phyloP scores from a whole-genome alignment of 805 yeast species.

The Maudiozyma barnettii region DNA sequence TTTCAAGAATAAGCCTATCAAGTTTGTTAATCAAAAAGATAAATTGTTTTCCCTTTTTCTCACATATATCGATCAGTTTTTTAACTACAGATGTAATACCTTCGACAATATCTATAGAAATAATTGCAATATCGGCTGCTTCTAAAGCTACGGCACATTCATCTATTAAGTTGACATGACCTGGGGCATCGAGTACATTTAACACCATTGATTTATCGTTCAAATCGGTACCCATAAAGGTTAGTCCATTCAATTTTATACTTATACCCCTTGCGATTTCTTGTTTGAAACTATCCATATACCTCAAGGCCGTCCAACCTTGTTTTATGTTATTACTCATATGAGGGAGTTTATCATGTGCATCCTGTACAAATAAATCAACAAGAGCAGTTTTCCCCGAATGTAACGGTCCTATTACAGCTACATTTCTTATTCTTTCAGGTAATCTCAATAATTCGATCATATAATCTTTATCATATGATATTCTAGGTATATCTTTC shows the following conservation, averaged over 20 bases:
- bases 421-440: constrained; percentile 60
- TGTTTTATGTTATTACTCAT: constrained; percentile 24
- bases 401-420: constrained; percentile 69
- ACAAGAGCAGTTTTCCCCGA: constrained; percentile 80
- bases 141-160: constrained; percentile 53
- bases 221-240: constrained; percentile 48
- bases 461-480: constrained; percentile 57
- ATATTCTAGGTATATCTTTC: constrained; percentile 43
- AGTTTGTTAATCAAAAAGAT: constrained; percentile 66
- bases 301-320: constrained; percentile 43
- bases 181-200: constrained; percentile 81
- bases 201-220: constrained; percentile 45
- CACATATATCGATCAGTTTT: constrained; percentile 42
- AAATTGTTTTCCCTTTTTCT: constrained; percentile 43
- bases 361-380: constrained; percentile 56
- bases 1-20: constrained; percentile 76
- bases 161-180: constrained; percentile 77
- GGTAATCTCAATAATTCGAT: constrained; percentile 42
- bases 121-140: constrained; percentile 53
- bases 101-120: constrained; percentile 79
- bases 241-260: constrained; percentile 51
- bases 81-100: constrained; percentile 60
- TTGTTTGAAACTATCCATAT: constrained; percentile 59
- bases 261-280: constrained; percentile 68
- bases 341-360: constrained; percentile 41